Conservation (phyloP, 2,329 filamentous ascomycete genomes). For the Nemania abortiva region DNA sequence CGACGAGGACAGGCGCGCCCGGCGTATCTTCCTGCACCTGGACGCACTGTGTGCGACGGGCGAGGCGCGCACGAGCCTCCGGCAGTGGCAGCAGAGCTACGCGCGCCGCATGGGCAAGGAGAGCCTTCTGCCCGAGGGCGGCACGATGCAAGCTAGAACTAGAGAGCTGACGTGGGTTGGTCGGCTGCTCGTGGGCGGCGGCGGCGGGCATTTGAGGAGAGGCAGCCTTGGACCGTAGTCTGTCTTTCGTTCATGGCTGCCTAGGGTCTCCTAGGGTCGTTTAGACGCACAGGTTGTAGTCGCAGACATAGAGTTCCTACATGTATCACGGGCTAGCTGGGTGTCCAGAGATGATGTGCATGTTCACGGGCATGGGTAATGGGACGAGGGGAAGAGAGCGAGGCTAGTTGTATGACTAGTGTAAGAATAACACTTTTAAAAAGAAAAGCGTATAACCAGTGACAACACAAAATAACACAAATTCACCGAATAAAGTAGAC, state of each 20-base stretch:
- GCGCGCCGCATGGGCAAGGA: slow-evolving; percentile 57
- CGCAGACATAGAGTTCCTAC: not conserved
- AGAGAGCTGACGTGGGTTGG: slow-evolving; percentile 46
- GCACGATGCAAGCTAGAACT: slow-evolving; percentile 38
- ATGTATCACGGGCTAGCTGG: not conserved
- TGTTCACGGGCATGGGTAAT: not conserved
- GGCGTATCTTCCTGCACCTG: slow-evolving; percentile 61
- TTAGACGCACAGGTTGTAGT: not conserved
- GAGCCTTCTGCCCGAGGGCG: slow-evolving; percentile 56
- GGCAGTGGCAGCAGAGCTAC: slow-evolving; percentile 63
- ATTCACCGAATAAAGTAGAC: too few species aligned
- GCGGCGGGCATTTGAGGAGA: slow-evolving; percentile 28
- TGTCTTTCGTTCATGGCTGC: not conserved
- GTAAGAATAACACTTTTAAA: not conserved
- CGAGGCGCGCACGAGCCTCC: slow-evolving; percentile 63
- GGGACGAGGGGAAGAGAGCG: not conserved
- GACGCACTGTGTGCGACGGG: slow-evolving; percentile 60
- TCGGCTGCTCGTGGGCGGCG: slow-evolving; percentile 44
- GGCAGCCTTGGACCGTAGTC: slow-evolving; percentile 25
- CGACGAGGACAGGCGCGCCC: slow-evolving; percentile 59
- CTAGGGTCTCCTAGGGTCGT: too few species aligned
- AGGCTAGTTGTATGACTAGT: not conserved
- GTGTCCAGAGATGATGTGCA: not conserved
- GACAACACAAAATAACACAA: too few species aligned
- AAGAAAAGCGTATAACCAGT: not conserved